These are phyloP conservation scores for Capsicum rhomboideum DNA, from an alignment of 257 asterid genomes.

Conservation along the genomic window DNA sequence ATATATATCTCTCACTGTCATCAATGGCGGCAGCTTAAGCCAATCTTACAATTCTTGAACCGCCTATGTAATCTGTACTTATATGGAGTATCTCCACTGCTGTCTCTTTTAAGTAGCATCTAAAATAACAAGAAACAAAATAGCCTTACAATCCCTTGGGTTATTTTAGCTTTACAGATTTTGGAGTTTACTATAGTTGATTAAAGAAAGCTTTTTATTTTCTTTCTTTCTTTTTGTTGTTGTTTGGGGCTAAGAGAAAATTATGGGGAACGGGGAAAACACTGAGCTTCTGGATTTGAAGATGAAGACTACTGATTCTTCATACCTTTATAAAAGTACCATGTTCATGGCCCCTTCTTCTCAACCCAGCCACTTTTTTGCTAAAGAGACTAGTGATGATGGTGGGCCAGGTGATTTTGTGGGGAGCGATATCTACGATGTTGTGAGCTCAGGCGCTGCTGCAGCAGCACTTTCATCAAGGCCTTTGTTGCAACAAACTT, in stretches of 20 bases:
- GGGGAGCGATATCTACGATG: constrained; percentile 11
- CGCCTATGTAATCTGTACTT: background rate
- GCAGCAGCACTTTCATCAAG: constrained; percentile 7
- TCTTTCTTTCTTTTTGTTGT: background rate
- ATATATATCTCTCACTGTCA: background rate
- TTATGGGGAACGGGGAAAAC: constrained; percentile 19
- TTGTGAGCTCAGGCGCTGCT: constrained; percentile 3
- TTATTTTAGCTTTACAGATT: too few species aligned
- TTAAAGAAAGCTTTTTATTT: background rate
- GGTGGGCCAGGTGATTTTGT: constrained; percentile 12
- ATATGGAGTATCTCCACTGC: background rate
- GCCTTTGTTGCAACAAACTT: constrained; percentile 3
- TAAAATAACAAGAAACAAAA: too few species aligned
- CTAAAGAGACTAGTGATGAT: constrained; percentile 2
- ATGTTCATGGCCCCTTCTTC: constrained; percentile 10
- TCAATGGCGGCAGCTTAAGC: constrained; percentile 34
- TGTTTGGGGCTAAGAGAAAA: background rate
- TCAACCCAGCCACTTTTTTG: constrained; percentile 2
- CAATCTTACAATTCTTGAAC: constrained; percentile 1
- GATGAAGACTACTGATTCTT: constrained; percentile 23
- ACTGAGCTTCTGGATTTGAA: constrained; percentile 29
- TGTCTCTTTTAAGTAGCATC: background rate
- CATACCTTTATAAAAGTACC: constrained; percentile 9
- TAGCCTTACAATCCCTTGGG: background rate
- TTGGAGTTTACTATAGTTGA: background rate